These are phyloP conservation scores for Fusarium metavorans DNA, from an alignment of 2,329 filamentous ascomycete species.

Conservation along the genomic window DNA sequence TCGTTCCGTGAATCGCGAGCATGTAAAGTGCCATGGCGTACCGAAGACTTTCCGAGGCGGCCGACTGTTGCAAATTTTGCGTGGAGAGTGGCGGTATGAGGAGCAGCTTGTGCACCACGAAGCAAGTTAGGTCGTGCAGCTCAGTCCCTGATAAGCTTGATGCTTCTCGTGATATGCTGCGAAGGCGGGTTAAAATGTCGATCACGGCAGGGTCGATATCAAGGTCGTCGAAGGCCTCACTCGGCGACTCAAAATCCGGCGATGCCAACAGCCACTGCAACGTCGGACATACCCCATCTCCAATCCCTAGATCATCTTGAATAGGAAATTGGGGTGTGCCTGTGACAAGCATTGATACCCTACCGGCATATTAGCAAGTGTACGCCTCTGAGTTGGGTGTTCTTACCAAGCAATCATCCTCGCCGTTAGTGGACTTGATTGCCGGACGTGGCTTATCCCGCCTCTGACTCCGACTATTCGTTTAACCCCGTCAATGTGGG, in stretches of 20 bases:
- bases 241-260: not conserved
- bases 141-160: constrained; percentile 52
- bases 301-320: constrained; percentile 61
- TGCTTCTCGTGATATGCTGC: constrained; percentile 53
- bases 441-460: constrained; percentile 61
- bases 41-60: constrained; percentile 59
- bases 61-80: constrained; percentile 17
- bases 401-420: constrained; percentile 67
- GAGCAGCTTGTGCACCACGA: constrained; percentile 64
- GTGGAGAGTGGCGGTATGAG: constrained; percentile 29
- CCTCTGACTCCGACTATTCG: constrained; percentile 62
- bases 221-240: constrained; percentile 30
- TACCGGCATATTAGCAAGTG: constrained; percentile 39
- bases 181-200: constrained; percentile 58
- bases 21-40: constrained; percentile 63
- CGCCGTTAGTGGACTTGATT: constrained; percentile 64
- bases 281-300: constrained; percentile 62
- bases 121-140: constrained; percentile 68
- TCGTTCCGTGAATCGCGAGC: constrained; percentile 65
- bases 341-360: constrained; percentile 69
- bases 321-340: constrained; percentile 64
- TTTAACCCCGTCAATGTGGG: constrained; percentile 65
- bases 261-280: constrained; percentile 59
- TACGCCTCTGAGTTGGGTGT: accelerated
- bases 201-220: constrained; percentile 51